Percentiles rank a stretch among this genome's conserved stretches.
Conservation (phyloP, 2,329 filamentous ascomycete species). For the Xylaria sp. region DNA sequence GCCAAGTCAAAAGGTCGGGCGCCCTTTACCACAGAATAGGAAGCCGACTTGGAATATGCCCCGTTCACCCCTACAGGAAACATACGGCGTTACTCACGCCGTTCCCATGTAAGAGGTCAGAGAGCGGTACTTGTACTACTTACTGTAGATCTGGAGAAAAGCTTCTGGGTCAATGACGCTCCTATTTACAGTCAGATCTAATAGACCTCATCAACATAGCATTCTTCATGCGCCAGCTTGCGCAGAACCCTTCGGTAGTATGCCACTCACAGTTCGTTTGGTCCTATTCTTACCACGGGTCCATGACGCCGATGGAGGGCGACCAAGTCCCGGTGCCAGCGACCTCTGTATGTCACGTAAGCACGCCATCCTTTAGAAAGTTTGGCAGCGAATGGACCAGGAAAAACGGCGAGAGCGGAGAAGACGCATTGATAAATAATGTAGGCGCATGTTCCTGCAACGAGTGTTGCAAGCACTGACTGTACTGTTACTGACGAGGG, state of each 20-base stretch:
- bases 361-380: conserved; percentile 26
- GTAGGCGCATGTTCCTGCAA: conserved; percentile 16
- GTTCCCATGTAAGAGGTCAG: background rate
- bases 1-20: conserved; percentile 34
- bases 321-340: conserved; percentile 25
- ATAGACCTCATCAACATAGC: background rate
- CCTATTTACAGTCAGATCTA: conserved; percentile 18
- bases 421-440: conserved; percentile 32
- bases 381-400: conserved; percentile 31
- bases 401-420: conserved; percentile 28
- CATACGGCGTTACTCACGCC: background rate
- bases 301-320: conserved; percentile 27
- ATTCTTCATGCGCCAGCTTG: background rate
- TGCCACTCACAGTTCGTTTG: conserved; percentile 32
- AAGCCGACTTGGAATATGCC: conserved; percentile 23
- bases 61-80: conserved; percentile 16
- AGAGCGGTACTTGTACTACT: background rate
- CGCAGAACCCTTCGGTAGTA: too few relatives aligned
- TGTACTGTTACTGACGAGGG: background rate
- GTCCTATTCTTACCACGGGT: conserved; percentile 32
- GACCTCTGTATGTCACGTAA: conserved; percentile 14
- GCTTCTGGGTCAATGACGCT: conserved; percentile 31
- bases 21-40: conserved; percentile 32
- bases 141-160: conserved; percentile 34
- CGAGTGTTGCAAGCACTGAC: conserved; percentile 10